A percentile compares a stretch with the other conserved stretches of the same genome.
phyloP scores from a whole-genome alignment of 495 filamentous ascomycete genomes.

The Staphylotrichum tortipilum region DNA sequence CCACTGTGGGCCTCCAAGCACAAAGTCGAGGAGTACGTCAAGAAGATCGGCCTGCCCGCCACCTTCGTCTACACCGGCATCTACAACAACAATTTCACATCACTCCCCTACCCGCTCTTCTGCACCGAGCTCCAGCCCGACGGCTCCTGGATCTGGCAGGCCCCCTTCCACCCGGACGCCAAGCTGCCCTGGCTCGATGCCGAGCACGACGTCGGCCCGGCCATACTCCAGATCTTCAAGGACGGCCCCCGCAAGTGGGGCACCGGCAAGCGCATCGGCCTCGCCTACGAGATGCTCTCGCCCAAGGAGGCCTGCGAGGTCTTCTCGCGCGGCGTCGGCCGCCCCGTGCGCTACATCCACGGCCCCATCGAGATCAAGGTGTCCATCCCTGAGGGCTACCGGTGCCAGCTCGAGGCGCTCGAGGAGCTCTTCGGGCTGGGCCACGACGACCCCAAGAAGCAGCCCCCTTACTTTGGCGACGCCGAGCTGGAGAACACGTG shows the following conservation, averaged over 20 bases:
- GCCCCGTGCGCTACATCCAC: constrained; percentile 67
- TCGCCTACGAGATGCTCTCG: constrained; percentile 86
- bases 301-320: constrained; percentile 71
- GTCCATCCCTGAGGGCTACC: constrained; percentile 79
- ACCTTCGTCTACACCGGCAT: constrained; percentile 95
- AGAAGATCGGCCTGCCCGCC: constrained; percentile 69
- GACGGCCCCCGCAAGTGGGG: constrained; percentile 85
- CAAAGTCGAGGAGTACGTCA: constrained; percentile 82
- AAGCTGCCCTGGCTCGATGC: constrained; percentile 94
- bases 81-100: constrained; percentile 99
- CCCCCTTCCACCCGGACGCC: constrained; percentile 82
- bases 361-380: constrained; percentile 78
- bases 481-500: constrained; percentile 47
- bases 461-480: constrained; percentile 49
- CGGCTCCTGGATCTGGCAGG: constrained; percentile 86
- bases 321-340: constrained; percentile 68
- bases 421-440: constrained; percentile 54
- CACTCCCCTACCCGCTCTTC: constrained; percentile 83
- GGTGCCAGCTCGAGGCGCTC: constrained; percentile 71
- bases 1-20: constrained; percentile 91
- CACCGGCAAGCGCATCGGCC: constrained; percentile 80
- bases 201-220: constrained; percentile 93
- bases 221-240: constrained; percentile 90
- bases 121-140: constrained; percentile 80
- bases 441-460: constrained; percentile 45